These are phyloP conservation scores for Furcasterigmium sp. DNA, from an alignment of 2,329 filamentous ascomycete species.

Conservation along the genomic window DNA sequence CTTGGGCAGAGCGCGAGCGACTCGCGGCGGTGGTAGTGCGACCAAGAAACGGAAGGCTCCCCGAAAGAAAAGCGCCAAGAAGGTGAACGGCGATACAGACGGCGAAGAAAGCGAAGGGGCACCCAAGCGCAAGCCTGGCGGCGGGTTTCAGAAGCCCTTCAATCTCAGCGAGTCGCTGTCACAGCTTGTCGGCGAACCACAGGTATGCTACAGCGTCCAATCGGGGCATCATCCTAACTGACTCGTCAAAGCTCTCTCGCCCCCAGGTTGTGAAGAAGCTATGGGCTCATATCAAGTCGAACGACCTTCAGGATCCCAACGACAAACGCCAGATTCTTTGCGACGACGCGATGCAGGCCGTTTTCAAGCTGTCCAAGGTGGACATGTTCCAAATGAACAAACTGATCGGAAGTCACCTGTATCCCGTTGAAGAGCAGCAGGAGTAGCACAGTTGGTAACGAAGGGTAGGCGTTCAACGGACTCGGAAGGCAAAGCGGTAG, in stretches of 20 bases:
- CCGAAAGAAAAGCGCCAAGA: slow-evolving; percentile 70
- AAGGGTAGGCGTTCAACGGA: too few relatives aligned
- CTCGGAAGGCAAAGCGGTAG: not conserved
- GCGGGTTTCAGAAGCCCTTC: slow-evolving; percentile 89
- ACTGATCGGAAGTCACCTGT: slow-evolving; percentile 83
- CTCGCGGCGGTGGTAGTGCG: slow-evolving; percentile 61
- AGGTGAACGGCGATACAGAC: slow-evolving; percentile 78
- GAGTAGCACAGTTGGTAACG: too few relatives aligned
- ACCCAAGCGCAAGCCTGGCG: slow-evolving; percentile 76
- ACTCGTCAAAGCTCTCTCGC: slow-evolving; percentile 67
- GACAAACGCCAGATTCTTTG: slow-evolving; percentile 93
- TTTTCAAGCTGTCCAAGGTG: slow-evolving; percentile 86
- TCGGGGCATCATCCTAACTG: not conserved
- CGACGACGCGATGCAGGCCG: slow-evolving; percentile 83
- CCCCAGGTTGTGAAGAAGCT: slow-evolving; percentile 95
- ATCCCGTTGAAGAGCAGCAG: slow-evolving; percentile 69
- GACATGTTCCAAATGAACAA: slow-evolving; percentile 99
- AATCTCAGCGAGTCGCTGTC: slow-evolving; percentile 65
- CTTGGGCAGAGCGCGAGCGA: slow-evolving; percentile 60
- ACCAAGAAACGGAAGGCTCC: slow-evolving; percentile 63
- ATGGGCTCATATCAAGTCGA: slow-evolving; percentile 89
- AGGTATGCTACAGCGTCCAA: slow-evolving; percentile 33
- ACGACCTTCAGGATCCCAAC: slow-evolving; percentile 81
- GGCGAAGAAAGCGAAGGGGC: slow-evolving; percentile 55
- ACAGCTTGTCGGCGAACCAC: slow-evolving; percentile 63